Percentiles rank a stretch among this genome's conserved stretches.
These are phyloP conservation scores for Aureobasidium sp. DNA, from an alignment of 2,329 filamentous ascomycete genomes.

Conservation along the genomic window DNA sequence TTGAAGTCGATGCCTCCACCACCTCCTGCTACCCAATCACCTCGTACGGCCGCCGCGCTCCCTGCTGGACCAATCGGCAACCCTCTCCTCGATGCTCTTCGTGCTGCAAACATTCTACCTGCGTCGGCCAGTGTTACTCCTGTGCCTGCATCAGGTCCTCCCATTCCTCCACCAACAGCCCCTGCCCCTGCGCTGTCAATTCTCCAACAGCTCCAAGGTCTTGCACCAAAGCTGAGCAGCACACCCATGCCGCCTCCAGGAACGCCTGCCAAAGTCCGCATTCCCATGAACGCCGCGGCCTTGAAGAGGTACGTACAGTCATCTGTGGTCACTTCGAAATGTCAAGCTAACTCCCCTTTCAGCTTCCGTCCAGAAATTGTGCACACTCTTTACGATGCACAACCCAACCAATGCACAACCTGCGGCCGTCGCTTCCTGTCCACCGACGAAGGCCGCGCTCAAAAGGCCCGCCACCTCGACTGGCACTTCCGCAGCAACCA, in stretches of 20 bases:
- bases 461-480: constrained; percentile 89
- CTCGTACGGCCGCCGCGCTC: constrained; percentile 9
- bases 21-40: constrained; percentile 1
- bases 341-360: constrained; percentile 18
- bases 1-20: constrained; percentile 24
- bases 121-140: constrained; percentile 21
- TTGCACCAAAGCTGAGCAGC: constrained; percentile 2
- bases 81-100: constrained; percentile 18
- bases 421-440: constrained; percentile 82
- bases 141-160: constrained; percentile 14
- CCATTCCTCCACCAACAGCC: constrained; percentile 7
- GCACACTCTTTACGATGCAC: constrained; percentile 66
- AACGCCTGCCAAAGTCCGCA: constrained; percentile 13
- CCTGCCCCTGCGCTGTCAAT: constrained; percentile 8
- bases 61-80: constrained; percentile 18
- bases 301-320: constrained; percentile 22
- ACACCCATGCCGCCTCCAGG: constrained; percentile 8
- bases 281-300: constrained; percentile 25
- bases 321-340: not conserved
- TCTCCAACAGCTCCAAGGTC: constrained; percentile 12
- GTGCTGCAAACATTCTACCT: constrained; percentile 22
- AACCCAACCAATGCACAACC: constrained; percentile 81
- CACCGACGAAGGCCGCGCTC: constrained; percentile 69
- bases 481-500: constrained; percentile 97
- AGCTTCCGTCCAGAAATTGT: constrained; percentile 71